Evolutionary conservation across 1,284 basidiomycete genomes (phyloP).

Genomic region (Sparassis latifolia): DNA sequence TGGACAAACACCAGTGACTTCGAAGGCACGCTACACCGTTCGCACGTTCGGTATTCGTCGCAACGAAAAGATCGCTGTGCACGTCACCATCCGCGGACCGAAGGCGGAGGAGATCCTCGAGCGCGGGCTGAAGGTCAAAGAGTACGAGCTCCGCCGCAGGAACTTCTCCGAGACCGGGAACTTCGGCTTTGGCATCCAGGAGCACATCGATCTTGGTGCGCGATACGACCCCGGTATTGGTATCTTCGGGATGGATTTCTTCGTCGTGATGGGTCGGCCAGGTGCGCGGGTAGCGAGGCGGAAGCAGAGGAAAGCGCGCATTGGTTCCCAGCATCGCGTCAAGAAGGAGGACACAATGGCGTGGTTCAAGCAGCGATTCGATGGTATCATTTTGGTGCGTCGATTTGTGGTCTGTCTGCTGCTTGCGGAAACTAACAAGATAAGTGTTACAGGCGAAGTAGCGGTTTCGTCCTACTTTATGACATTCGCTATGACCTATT

Average conservation of each 20-base stretch:
- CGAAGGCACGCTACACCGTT: conserved; percentile 99
- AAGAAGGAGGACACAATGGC: conserved; percentile 91
- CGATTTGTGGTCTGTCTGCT: not conserved
- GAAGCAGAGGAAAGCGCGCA: conserved; percentile 83
- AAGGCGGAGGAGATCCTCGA: conserved; percentile 99
- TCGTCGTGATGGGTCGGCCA: conserved; percentile 95
- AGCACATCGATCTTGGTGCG: conserved; percentile 99
- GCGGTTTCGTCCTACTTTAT: conserved; percentile 15
- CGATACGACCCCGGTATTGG: conserved; percentile 96
- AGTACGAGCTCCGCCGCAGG: conserved; percentile 90
- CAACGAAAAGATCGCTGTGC: conserved; percentile 99
- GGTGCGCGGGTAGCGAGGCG: conserved; percentile 89
- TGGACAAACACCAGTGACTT: conserved; percentile 98
- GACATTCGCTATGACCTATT: conserved; percentile 26
- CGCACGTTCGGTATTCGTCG: conserved; percentile 98
- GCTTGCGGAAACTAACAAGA: not conserved
- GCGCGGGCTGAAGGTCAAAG: conserved; percentile 99
- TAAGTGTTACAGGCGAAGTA: conserved; percentile 17
- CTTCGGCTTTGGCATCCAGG: conserved; percentile 98
- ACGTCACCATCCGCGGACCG: conserved; percentile 98
- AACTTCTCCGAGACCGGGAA: conserved; percentile 99
- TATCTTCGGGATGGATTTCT: conserved; percentile 99
- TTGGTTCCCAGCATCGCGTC: conserved; percentile 87
- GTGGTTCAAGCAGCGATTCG: conserved; percentile 99
- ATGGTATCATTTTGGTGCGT: conserved; percentile 89